Evolutionary conservation across 2,329 filamentous ascomycete species (phyloP).

Genomic region (Cladophialophora psammophila): DNA sequence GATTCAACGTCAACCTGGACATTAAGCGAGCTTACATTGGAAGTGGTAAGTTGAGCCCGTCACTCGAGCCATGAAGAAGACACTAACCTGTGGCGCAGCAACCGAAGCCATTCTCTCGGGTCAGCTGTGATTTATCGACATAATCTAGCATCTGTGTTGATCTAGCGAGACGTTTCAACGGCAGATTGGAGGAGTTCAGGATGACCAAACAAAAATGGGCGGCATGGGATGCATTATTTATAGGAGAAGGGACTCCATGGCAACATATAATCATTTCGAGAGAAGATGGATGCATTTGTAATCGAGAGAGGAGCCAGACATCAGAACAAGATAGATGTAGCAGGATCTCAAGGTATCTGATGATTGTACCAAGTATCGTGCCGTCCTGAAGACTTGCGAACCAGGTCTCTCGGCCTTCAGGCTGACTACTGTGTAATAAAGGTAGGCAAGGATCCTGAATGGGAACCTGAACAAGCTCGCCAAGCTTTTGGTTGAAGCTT

Average conservation of each 20-base stretch:
- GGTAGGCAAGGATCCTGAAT: too few relatives aligned
- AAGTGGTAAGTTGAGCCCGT: conserved; percentile 70
- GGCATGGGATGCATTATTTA: background rate
- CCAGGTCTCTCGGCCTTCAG: too few relatives aligned
- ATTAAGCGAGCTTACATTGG: conserved; percentile 92
- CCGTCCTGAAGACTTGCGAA: background rate
- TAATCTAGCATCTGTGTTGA: background rate
- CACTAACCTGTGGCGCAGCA: conserved; percentile 59
- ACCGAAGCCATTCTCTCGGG: conserved; percentile 82
- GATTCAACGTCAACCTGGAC: conserved; percentile 87
- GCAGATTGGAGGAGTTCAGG: conserved; percentile 1
- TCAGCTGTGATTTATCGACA: conserved; percentile 62
- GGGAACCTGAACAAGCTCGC: conserved; percentile 4
- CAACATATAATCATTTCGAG: background rate
- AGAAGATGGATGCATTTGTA: background rate
- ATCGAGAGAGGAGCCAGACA: background rate
- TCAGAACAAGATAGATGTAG: background rate
- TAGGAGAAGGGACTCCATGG: background rate
- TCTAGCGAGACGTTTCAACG: conserved; percentile 4
- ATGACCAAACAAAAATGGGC: conserved; percentile 10
- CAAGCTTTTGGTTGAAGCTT: conserved; percentile 8
- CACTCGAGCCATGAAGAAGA: background rate
- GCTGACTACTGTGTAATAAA: background rate
- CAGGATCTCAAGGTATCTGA: background rate
- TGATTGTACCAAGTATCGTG: background rate